Evolutionary conservation across 768 basidiomycete species (phyloP), one percentile per base, ranked within the genome.

Genomic region (Rubroboletus satanas): DNA sequence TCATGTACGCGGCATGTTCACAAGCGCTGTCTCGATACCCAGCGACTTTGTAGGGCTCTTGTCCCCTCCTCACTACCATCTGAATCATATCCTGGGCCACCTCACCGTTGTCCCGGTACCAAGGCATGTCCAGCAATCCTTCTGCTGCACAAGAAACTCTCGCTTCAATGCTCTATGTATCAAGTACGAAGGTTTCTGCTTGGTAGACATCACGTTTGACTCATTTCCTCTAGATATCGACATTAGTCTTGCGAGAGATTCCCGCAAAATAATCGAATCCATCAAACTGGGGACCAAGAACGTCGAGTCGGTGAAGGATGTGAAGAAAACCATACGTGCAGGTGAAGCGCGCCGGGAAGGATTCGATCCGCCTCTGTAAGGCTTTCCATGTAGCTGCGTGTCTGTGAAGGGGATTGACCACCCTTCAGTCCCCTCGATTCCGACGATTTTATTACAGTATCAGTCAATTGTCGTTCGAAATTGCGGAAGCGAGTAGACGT

Each of bases 331-430:
- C 10, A 10, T 54, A n/a, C 23, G 8, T 14, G 42, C 43, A 7
- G 50, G 38, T 10, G 37, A 15, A 0, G 7, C 1, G 11, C 49
- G 59, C 36, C 18, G 5, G 8, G 43, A 49, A 18, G 12, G 59
- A n/a, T 54, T 62, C 28, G 0, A 17, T 23, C 42, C 39, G 1
- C 49, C 56, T 37, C 36, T 62, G 61, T 62, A 43, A 47, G 61
- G 14, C 23, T 5, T 10, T 33, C 18, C 18, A 14, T 9, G 12
- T 41, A 6, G 32, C 41, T 31, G 37, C 7, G 2, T 32, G 26
- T 11, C 4, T 38, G 39, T 7, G n/a, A 28, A 21, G 14, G 1
- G 9, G n/a, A 10, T 11, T 55, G n/a, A 52, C 47, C n/a, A 39
- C 4, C 7, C 12, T 26, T 21, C n/a, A 62, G 61, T 18, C 2